These are phyloP conservation scores for Alloascoidea africana DNA, from an alignment of 805 yeast species.

Conservation along the genomic window DNA sequence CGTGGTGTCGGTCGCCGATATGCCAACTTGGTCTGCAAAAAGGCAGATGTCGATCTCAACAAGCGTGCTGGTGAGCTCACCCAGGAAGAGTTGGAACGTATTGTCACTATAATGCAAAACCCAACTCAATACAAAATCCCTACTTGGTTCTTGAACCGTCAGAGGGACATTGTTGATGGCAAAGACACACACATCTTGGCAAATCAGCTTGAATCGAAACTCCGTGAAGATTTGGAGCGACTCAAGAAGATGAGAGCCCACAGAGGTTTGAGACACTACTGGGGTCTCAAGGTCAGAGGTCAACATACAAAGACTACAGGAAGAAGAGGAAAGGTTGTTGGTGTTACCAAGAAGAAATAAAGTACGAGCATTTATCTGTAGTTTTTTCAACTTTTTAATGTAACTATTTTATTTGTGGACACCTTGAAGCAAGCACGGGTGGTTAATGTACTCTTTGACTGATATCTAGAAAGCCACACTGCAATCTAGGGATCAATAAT, in stretches of 20 bases:
- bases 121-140: slow-evolving; percentile 99
- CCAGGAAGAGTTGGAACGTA: slow-evolving; percentile 99
- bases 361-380: too few species aligned
- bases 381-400: too few species aligned
- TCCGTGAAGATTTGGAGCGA: slow-evolving; percentile 99
- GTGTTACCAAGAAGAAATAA: slow-evolving; percentile 27
- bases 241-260: slow-evolving; percentile 99
- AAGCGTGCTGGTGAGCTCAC: slow-evolving; percentile 99
- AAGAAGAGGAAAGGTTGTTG: slow-evolving; percentile 65
- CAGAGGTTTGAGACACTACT: slow-evolving; percentile 99
- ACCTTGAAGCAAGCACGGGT: too few species aligned
- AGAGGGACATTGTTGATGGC: slow-evolving; percentile 96
- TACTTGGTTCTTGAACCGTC: slow-evolving; percentile 99
- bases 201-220: slow-evolving; percentile 97
- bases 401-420: too few species aligned
- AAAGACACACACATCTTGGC: slow-evolving; percentile 98
- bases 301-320: slow-evolving; percentile 99
- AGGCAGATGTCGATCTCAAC: slow-evolving; percentile 96
- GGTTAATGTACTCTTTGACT: too few species aligned
- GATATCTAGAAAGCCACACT: too few species aligned
- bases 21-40: slow-evolving; percentile 99
- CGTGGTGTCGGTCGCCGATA: slow-evolving; percentile 99
- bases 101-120: slow-evolving; percentile 99
- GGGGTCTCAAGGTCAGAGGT: slow-evolving; percentile 99
- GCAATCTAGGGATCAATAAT: too few species aligned